These are phyloP conservation scores for Globisporangium viniferum DNA, from an alignment of 352 stramenopile species.

Conservation along the genomic window DNA sequence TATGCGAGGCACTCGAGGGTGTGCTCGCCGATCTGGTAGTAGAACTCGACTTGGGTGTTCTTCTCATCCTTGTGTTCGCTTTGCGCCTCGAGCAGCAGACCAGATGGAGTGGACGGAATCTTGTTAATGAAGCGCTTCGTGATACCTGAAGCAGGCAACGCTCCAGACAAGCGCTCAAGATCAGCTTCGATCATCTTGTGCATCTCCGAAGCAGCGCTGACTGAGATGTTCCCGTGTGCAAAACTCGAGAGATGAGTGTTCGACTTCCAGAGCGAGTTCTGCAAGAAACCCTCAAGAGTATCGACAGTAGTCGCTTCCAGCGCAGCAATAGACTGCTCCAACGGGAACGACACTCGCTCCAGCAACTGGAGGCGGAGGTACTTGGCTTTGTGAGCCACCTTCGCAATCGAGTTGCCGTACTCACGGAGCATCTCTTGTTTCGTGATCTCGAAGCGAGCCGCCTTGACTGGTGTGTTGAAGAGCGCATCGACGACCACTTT, in stretches of 20 bases:
- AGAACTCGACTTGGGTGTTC: slow-evolving; percentile 83
- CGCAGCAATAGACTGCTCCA: slow-evolving; percentile 43
- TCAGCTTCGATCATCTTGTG: slow-evolving; percentile 41
- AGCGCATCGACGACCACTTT: slow-evolving; percentile 56
- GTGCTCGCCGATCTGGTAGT: slow-evolving; percentile 85
- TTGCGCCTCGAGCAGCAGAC: slow-evolving; percentile 50
- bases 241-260: slow-evolving; percentile 56
- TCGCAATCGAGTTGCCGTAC: slow-evolving; percentile 62
- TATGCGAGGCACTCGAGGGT: slow-evolving; percentile 61
- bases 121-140: slow-evolving; percentile 52
- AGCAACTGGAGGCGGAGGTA: slow-evolving; percentile 65
- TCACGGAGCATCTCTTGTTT: slow-evolving; percentile 68
- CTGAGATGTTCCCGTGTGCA: slow-evolving; percentile 69
- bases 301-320: slow-evolving; percentile 38
- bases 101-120: slow-evolving; percentile 40
- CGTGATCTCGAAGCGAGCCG: slow-evolving; percentile 59
- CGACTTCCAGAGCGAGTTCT: slow-evolving; percentile 42
- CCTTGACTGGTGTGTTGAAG: slow-evolving; percentile 42
- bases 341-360: slow-evolving; percentile 44
- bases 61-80: slow-evolving; percentile 76
- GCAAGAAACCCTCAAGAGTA: slow-evolving; percentile 37
- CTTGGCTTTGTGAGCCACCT: slow-evolving; percentile 55
- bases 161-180: slow-evolving; percentile 31
- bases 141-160: slow-evolving; percentile 26
- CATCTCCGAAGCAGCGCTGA: slow-evolving; percentile 28